phyloP scores from a whole-genome alignment of 768 basidiomycete genomes.

The Mycena vulgaris region DNA sequence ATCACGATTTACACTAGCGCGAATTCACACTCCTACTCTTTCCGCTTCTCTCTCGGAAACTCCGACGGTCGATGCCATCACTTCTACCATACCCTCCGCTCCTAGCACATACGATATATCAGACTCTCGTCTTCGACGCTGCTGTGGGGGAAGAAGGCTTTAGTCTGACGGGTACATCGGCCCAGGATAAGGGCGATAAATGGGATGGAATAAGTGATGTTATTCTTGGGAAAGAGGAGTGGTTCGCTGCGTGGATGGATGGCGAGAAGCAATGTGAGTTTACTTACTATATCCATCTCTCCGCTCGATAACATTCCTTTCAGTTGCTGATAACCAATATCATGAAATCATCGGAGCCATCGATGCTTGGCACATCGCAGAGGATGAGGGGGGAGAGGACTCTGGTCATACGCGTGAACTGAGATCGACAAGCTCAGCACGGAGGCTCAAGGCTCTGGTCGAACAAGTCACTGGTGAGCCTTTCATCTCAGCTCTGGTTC shows the following conservation, averaged over 20 bases:
- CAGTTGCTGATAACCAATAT: conserved; percentile 93
- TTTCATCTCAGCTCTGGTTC: conserved; percentile 4
- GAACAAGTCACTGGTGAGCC: conserved; percentile 91
- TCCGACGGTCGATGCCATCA: conserved; percentile 80
- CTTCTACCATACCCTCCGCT: conserved; percentile 86
- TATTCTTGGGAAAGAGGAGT: conserved; percentile 86
- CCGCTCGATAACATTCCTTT: not conserved
- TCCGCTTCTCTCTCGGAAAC: conserved; percentile 82
- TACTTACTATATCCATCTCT: not conserved
- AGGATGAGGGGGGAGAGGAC: conserved; percentile 69
- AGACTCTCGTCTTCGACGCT: conserved; percentile 90
- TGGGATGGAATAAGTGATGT: conserved; percentile 89
- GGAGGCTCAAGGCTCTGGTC: conserved; percentile 86
- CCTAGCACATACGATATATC: conserved; percentile 96
- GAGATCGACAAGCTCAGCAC: conserved; percentile 86
- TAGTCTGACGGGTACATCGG: conserved; percentile 67
- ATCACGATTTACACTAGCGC: conserved; percentile 62
- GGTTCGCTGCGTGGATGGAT: conserved; percentile 93
- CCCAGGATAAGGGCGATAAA: conserved; percentile 46
- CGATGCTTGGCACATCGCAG: conserved; percentile 90
- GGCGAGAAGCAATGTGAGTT: conserved; percentile 92
- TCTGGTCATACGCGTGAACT: conserved; percentile 60
- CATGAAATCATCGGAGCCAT: conserved; percentile 83
- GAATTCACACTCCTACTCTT: conserved; percentile 88
- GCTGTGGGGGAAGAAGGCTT: conserved; percentile 84